Conservation (phyloP, 176 grass and related monocot species). For the Tillandsia fasciculata region DNA sequence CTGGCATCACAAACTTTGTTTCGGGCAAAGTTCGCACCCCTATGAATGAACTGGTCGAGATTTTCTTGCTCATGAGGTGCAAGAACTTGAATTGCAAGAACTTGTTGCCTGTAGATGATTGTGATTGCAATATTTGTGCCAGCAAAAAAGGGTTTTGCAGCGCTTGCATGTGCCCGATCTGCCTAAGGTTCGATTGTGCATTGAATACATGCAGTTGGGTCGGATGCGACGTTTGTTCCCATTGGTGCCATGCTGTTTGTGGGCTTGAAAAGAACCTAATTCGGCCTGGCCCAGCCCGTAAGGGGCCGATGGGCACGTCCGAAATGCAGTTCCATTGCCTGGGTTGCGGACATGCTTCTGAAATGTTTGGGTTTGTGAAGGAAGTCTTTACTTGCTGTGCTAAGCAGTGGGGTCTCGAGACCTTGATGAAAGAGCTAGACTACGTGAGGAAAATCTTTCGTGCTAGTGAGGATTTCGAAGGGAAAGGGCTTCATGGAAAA, state of each 20-base stretch:
- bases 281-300: constrained; percentile 63
- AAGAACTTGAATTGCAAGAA: constrained; percentile 77
- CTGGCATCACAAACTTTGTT: constrained; percentile 38
- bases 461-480: constrained; percentile 91
- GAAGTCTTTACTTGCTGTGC: constrained; percentile 86
- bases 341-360: constrained; percentile 78
- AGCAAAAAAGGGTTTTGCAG: constrained; percentile 88
- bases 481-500: constrained; percentile 78
- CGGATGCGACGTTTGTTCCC: constrained; percentile 81
- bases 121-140: constrained; percentile 85
- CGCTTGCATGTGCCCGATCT: constrained; percentile 78
- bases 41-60: constrained; percentile 68
- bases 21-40: constrained; percentile 54
- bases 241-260: constrained; percentile 93
- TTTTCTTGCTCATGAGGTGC: constrained; percentile 69
- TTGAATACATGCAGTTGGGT: constrained; percentile 95
- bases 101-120: constrained; percentile 68
- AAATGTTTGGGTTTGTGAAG: constrained; percentile 99
- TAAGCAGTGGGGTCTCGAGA: constrained; percentile 58
- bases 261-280: constrained; percentile 77
- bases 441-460: constrained; percentile 89
- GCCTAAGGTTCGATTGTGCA: constrained; percentile 86
- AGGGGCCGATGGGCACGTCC: constrained; percentile 61
- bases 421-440: constrained; percentile 71
- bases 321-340: constrained; percentile 99